Conservation (phyloP, 225 moss, liverwort and hornwort genomes). For the Marchantia polymorpha region DNA sequence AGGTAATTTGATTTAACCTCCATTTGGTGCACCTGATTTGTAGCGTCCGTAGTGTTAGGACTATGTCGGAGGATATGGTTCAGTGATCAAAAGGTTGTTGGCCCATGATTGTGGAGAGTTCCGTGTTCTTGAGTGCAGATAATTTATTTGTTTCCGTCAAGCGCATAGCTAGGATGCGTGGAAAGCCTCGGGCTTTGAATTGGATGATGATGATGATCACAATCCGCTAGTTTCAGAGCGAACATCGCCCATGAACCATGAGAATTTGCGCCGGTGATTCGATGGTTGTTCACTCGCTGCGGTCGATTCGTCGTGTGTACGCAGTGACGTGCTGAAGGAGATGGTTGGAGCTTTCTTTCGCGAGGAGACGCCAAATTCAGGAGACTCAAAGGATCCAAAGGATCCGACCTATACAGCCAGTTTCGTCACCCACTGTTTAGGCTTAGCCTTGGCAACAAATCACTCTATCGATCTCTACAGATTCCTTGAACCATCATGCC, state of each 20-base stretch:
- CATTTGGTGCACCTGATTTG: no score
- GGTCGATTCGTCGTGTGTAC: neutral
- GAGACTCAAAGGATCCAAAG: constrained; percentile 10
- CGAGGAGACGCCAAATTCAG: neutral
- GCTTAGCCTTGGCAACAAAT: neutral
- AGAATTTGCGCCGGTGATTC: neutral
- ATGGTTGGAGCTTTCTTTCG: constrained; percentile 2
- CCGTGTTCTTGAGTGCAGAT: neutral
- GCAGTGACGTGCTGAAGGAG: neutral
- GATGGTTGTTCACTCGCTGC: neutral
- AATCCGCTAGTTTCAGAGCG: neutral
- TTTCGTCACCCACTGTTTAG: neutral
- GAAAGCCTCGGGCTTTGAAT: neutral
- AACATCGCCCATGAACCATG: constrained; percentile 11
- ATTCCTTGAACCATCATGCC: neutral
- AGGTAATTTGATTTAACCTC: neutral
- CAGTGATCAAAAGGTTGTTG: neutral
- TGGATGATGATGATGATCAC: neutral
- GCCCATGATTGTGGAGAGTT: neutral
- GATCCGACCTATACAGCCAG: constrained; percentile 11
- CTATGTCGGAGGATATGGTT: no score
- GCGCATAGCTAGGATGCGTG: neutral
- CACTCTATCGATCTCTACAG: neutral
- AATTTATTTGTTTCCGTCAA: neutral
- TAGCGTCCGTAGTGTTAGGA: neutral